phyloP scores from a whole-genome alignment of 164 flowering plant species.

The Nymphaea colorata region DNA sequence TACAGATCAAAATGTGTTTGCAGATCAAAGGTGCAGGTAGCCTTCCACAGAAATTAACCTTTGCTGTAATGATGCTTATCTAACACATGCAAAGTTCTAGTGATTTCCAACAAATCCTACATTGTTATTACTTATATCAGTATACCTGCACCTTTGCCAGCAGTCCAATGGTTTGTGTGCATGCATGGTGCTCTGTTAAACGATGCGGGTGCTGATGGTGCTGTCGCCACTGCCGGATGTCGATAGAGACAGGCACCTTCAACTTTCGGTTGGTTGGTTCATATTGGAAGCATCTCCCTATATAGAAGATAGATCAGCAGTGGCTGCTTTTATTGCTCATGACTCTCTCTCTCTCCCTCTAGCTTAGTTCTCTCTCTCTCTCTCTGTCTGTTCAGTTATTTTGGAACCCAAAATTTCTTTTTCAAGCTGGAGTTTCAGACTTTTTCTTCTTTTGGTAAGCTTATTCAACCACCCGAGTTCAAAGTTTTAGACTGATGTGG shows the following conservation, averaged over 20 bases:
- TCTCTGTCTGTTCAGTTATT: neutral
- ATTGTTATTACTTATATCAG: no score
- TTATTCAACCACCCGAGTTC: neutral
- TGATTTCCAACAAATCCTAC: no score
- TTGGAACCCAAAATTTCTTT: neutral
- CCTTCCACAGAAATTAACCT: no score
- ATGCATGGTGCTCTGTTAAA: conserved; percentile 14
- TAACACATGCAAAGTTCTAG: no score
- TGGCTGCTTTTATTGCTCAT: neutral
- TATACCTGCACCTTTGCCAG: no score
- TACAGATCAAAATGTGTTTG: no score
- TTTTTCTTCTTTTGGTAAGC: neutral
- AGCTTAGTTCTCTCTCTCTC: neutral
- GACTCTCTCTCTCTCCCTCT: neutral
- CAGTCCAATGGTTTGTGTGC: no score
- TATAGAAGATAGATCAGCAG: conserved; percentile 18
- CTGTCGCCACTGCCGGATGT: conserved; percentile 36
- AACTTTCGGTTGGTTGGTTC: conserved; percentile 56
- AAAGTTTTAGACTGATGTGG: neutral
- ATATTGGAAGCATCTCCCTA: conserved; percentile 16
- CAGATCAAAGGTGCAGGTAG: no score
- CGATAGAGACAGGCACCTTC: conserved; percentile 36
- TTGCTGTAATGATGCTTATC: no score
- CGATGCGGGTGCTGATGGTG: conserved; percentile 24
- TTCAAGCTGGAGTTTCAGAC: neutral